These are phyloP conservation scores for Pichia rugopelliculosa DNA, from an alignment of 805 yeast species.

Conservation along the genomic window DNA sequence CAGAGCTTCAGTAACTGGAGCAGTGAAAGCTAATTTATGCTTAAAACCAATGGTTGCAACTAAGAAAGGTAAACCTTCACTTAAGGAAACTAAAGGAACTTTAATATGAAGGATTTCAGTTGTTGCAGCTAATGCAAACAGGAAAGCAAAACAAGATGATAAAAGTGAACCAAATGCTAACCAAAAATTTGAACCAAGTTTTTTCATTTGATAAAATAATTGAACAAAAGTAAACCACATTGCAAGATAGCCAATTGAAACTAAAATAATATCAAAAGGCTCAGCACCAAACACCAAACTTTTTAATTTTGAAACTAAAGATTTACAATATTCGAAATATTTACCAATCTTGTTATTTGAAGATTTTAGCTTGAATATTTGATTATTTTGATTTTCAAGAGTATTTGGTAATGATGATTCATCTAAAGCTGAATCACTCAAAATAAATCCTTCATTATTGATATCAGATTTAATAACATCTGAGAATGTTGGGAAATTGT, in stretches of 20 bases:
- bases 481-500: conserved; percentile 33
- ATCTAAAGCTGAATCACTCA: conserved; percentile 25
- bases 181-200: conserved; percentile 82
- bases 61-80: conserved; percentile 90
- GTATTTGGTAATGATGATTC: conserved; percentile 16
- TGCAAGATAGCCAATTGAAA: conserved; percentile 74
- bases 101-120: conserved; percentile 47
- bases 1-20: conserved; percentile 42
- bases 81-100: conserved; percentile 65
- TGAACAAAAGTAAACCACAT: conserved; percentile 79
- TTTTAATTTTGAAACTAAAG: conserved; percentile 33
- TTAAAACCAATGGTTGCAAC: conserved; percentile 91
- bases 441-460: conserved; percentile 35
- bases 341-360: conserved; percentile 44
- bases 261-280: conserved; percentile 72
- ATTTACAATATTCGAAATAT: conserved; percentile 44
- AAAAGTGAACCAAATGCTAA: conserved; percentile 71
- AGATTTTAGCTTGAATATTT: conserved; percentile 55
- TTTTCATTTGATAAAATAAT: conserved; percentile 67
- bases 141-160: conserved; percentile 75
- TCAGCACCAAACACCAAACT: conserved; percentile 64
- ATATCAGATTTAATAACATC: conserved; percentile 34
- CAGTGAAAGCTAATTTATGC: conserved; percentile 68
- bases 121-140: conserved; percentile 65
- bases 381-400: conserved; percentile 35